These are phyloP conservation scores for Teunomyces stri DNA, from an alignment of 805 yeast species.

Conservation along the genomic window DNA sequence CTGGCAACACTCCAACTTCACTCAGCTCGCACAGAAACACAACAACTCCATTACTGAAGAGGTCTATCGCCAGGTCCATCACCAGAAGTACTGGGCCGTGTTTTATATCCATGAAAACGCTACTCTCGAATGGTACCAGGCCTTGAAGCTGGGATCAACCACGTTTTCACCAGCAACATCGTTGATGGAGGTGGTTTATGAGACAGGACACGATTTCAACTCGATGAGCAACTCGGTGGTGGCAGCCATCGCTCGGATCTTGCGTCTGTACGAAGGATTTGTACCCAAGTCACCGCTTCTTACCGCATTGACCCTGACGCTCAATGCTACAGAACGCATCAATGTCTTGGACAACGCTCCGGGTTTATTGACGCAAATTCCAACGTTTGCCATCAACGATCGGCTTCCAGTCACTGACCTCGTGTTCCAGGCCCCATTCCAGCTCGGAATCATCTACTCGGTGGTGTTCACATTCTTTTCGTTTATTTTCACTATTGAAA, in stretches of 20 bases:
- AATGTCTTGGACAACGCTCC: conserved; percentile 19
- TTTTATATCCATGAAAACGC: conserved; percentile 29
- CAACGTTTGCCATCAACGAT: conserved; percentile 22
- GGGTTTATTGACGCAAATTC: conserved; percentile 20
- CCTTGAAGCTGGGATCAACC: conserved; percentile 14
- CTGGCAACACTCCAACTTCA: conserved; percentile 17
- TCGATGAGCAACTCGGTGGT: conserved; percentile 23
- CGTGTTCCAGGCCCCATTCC: conserved; percentile 30
- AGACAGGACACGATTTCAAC: conserved; percentile 34
- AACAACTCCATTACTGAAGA: conserved; percentile 24
- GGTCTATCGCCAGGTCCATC: conserved; percentile 28
- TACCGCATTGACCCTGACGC: conserved; percentile 5
- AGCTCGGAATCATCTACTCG: conserved; percentile 32
- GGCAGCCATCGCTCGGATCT: conserved; percentile 15
- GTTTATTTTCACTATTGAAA: conserved; percentile 24
- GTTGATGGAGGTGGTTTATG: conserved; percentile 25
- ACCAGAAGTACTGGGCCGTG: conserved; percentile 29
- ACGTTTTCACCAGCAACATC: conserved; percentile 17
- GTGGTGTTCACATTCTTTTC: conserved; percentile 34
- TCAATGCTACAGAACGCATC: conserved; percentile 3
- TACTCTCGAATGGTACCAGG: conserved; percentile 21
- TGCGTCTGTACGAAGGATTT: conserved; percentile 14
- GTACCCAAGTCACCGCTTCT: conserved; percentile 19
- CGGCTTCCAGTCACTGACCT: conserved; percentile 21
- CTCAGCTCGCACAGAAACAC: conserved; percentile 16